Evolutionary conservation across 2,329 filamentous ascomycete genomes (phyloP).

Genomic region (Diaporthe aspalathi): DNA sequence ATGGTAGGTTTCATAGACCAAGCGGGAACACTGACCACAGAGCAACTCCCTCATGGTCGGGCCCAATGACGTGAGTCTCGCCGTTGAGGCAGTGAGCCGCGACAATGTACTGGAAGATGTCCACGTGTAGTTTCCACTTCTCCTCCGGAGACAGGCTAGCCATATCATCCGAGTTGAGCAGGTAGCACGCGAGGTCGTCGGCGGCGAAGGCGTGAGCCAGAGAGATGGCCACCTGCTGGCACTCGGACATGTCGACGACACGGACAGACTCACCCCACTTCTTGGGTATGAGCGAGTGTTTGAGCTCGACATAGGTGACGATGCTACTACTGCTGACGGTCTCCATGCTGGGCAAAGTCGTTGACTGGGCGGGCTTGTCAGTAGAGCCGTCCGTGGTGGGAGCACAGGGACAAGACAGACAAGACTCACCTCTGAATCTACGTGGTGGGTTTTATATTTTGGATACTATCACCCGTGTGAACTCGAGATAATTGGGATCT

Average conservation of each 20-base stretch:
- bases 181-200: slow-evolving; percentile 80
- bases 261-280: slow-evolving; percentile 69
- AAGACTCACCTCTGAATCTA: slow-evolving; percentile 38
- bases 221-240: slow-evolving; percentile 75
- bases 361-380: not conserved
- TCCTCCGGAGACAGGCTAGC: slow-evolving; percentile 70
- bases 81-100: slow-evolving; percentile 81
- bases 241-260: slow-evolving; percentile 72
- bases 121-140: slow-evolving; percentile 81
- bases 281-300: slow-evolving; percentile 63
- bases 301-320: slow-evolving; percentile 48
- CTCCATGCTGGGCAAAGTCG: slow-evolving; percentile 56
- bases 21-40: slow-evolving; percentile 71
- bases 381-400: not conserved
- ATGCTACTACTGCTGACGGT: slow-evolving; percentile 48
- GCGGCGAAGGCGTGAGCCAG: slow-evolving; percentile 82
- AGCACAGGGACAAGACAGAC: not conserved
- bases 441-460: slow-evolving; percentile 62
- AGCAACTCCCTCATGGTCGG: slow-evolving; percentile 81
- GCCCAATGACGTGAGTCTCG: slow-evolving; percentile 78
- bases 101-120: slow-evolving; percentile 81
- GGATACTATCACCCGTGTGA: slow-evolving; percentile 68
- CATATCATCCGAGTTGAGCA: slow-evolving; percentile 78
- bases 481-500: slow-evolving; percentile 65
- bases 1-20: not conserved